A percentile compares a stretch with the other conserved stretches of the same genome.
Evolutionary conservation across 2,329 filamentous ascomycete species (phyloP).

Genomic region (Whalleya microplaca): DNA sequence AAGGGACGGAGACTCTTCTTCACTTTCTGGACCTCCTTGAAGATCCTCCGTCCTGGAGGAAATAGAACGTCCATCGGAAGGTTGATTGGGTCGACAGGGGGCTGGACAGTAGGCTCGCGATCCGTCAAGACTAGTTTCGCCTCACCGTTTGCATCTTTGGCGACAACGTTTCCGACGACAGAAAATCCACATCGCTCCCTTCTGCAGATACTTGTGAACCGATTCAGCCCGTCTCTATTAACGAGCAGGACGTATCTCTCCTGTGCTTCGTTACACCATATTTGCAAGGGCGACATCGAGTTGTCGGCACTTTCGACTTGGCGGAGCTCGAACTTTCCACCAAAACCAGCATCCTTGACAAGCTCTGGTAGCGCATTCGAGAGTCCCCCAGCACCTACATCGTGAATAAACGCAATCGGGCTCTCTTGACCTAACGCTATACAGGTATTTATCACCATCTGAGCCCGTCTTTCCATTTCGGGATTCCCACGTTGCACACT

Average conservation of each 20-base stretch:
- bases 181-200: conserved; percentile 91
- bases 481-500: conserved; percentile 97
- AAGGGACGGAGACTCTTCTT: conserved; percentile 9
- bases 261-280: conserved; percentile 92
- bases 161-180: conserved; percentile 77
- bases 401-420: conserved; percentile 66
- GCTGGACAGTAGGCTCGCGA: conserved; percentile 19
- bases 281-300: conserved; percentile 91
- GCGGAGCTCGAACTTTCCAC: conserved; percentile 87
- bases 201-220: conserved; percentile 67
- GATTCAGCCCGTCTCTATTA: conserved; percentile 77
- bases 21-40: conserved; percentile 1
- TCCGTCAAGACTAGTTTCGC: conserved; percentile 69
- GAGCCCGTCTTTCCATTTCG: conserved; percentile 90
- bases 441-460: conserved; percentile 97
- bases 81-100: conserved; percentile 24
- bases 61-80: background rate
- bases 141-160: conserved; percentile 62
- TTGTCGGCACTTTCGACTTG: conserved; percentile 88
- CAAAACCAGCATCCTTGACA: conserved; percentile 75
- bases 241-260: conserved; percentile 93
- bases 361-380: conserved; percentile 77
- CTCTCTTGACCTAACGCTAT: conserved; percentile 51
- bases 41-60: background rate
- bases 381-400: conserved; percentile 90